Base-by-base conservation (phyloP, 1,284 basidiomycete species). In the Apiotrichum veenhuisii region DNA sequence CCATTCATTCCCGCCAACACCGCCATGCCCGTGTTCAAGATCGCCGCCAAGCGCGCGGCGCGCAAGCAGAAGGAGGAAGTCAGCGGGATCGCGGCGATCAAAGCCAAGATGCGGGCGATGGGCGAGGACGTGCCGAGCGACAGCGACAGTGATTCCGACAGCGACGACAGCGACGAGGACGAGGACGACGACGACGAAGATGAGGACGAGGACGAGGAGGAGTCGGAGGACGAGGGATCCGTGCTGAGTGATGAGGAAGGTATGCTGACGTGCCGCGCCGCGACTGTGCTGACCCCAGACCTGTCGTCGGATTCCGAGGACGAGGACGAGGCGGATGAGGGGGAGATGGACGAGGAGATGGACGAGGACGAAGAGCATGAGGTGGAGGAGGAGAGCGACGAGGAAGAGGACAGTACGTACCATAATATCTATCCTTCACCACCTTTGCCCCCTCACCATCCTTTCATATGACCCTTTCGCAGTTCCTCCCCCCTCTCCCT, bases 21-120 rank as follows among this genome's bases (percentile, higher is more conserved):
- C n/a, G 25, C 23, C 7, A 72, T 72, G 70, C 70, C 70, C 20
- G 58, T 94, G 85, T 93, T 89, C 81, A 91, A 92, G 78, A 82
- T 89, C 59, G 82, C 89, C 11, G 84, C 86, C 64, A 87, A 85
- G 71, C 82, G 86, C 52, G 80, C 82, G 37, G 81, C 81, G 66
- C 86, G 82, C 65, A 82, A 81, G 60, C 81, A 85, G 68, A 80
- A 85, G 63, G 87, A 87, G 60, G 87, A 69, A 41, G 83, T 84
- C 52, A 79, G 86, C 34, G 87, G 86, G 0, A 68, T 89, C 8
- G 84, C 89, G 56, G 83, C 82, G 23, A 20, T 68, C n/a, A 65
- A 69, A 53, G 60, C 52, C 22, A 57, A 48, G 34, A 57, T 68
- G 64, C 86, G 85, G 2, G 87, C 89, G 78, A 34, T 78, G 80